These are phyloP conservation scores for Marvania coccoides DNA, from an alignment of 139 green algal genomes.

Conservation along the genomic window DNA sequence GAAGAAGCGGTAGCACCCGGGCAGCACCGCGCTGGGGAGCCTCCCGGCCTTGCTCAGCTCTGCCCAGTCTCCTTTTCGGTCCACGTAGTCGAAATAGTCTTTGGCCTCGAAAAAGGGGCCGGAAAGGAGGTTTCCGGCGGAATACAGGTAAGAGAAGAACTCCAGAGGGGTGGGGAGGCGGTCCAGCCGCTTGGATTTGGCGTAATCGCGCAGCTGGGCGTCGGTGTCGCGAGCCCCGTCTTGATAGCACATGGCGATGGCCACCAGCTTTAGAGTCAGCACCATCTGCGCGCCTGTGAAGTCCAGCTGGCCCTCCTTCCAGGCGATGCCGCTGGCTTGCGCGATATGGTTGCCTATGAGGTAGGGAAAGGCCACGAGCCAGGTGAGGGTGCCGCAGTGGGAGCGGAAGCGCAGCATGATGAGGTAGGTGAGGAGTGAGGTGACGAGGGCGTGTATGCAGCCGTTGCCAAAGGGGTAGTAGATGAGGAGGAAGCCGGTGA, in stretches of 20 bases:
- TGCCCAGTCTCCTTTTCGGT: slow-evolving; percentile 33
- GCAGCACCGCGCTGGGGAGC: slow-evolving; percentile 17
- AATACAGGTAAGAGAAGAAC: slow-evolving; percentile 67
- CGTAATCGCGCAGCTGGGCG: slow-evolving; percentile 1
- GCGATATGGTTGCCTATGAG: slow-evolving; percentile 68
- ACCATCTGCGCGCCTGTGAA: slow-evolving; percentile 80
- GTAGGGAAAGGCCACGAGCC: slow-evolving; percentile 68
- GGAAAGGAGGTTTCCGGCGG: slow-evolving; percentile 71
- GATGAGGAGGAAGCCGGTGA: slow-evolving; percentile 52
- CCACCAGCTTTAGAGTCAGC: slow-evolving; percentile 76
- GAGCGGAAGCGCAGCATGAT: slow-evolving; percentile 46
- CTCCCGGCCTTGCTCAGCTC: neutral
- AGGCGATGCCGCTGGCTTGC: slow-evolving; percentile 60
- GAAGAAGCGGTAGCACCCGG: slow-evolving; percentile 26
- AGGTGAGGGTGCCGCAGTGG: slow-evolving; percentile 48
- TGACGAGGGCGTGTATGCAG: slow-evolving; percentile 39
- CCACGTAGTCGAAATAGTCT: slow-evolving; percentile 68
- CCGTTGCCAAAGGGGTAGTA: slow-evolving; percentile 76
- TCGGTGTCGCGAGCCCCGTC: neutral
- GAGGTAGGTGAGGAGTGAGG: slow-evolving; percentile 48
- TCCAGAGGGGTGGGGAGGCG: slow-evolving; percentile 49
- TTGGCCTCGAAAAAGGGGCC: slow-evolving; percentile 72
- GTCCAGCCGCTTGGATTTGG: slow-evolving; percentile 17
- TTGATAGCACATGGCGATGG: slow-evolving; percentile 40
- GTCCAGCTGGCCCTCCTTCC: slow-evolving; percentile 72